Evolutionary conservation across 176 grass and related monocot species (phyloP).

Genomic region (Tuctoria greenei): DNA sequence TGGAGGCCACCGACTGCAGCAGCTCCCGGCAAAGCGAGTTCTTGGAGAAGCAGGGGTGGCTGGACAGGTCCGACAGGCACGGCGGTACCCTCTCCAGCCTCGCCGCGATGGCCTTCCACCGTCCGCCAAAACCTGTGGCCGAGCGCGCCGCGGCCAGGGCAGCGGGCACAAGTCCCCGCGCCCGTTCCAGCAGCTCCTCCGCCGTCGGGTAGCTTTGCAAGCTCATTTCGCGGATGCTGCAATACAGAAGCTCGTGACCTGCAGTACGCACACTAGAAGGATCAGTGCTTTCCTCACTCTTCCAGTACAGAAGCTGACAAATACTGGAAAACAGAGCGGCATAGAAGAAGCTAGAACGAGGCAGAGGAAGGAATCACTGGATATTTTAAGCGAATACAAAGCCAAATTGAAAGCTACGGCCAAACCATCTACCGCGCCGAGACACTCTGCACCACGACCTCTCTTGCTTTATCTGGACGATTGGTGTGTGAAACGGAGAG

Average conservation of each 20-base stretch:
- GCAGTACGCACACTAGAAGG: constrained; percentile 22
- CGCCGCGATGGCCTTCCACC: constrained; percentile 74
- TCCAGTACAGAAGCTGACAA: constrained; percentile 15
- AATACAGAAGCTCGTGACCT: constrained; percentile 38
- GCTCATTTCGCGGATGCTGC: constrained; percentile 37
- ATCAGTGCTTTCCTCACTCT: constrained; percentile 22
- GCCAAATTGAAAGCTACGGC: constrained; percentile 35
- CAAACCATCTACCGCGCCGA: constrained; percentile 24
- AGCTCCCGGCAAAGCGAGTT: constrained; percentile 82
- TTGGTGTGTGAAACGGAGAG: constrained; percentile 1
- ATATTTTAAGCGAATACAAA: constrained; percentile 33
- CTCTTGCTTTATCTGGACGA: constrained; percentile 19
- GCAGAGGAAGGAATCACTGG: background rate
- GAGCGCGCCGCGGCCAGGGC: constrained; percentile 47
- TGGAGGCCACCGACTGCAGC: constrained; percentile 64
- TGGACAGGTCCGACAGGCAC: constrained; percentile 88
- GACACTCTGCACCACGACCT: background rate
- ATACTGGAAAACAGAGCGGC: constrained; percentile 1
- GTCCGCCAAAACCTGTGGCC: constrained; percentile 48
- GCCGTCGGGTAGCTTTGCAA: constrained; percentile 41
- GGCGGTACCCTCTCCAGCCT: constrained; percentile 63
- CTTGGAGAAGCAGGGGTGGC: constrained; percentile 88
- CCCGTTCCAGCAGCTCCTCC: constrained; percentile 52
- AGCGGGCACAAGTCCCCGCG: constrained; percentile 45
- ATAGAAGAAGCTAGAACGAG: constrained; percentile 27